Evolutionary conservation across 2,329 filamentous ascomycete genomes (phyloP).

Genomic region (Ceratocystiopsis brevicomis): DNA sequence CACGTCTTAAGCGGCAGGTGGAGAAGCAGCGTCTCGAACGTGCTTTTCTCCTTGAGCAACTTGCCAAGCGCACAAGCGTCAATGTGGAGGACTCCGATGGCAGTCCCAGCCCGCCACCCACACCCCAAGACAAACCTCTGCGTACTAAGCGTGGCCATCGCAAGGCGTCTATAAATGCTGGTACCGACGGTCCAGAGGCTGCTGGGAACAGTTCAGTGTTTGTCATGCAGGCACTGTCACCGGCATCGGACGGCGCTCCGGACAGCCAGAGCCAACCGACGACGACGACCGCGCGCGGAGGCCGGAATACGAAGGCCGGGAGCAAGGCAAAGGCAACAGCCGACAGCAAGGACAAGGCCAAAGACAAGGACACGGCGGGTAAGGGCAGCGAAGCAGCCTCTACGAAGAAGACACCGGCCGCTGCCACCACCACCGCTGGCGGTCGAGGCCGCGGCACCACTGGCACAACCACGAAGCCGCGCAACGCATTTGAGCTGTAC

Average conservation of each 20-base stretch:
- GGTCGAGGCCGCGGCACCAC: too few species aligned
- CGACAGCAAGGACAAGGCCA: slow-evolving; percentile 14
- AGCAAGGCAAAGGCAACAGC: too few species aligned
- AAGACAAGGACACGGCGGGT: neutral
- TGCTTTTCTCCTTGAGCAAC: slow-evolving; percentile 53
- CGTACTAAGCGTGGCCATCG: slow-evolving; percentile 55
- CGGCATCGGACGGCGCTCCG: slow-evolving; percentile 24
- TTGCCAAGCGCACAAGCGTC: slow-evolving; percentile 54
- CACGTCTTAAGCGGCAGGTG: slow-evolving; percentile 64
- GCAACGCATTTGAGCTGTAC: slow-evolving; percentile 35
- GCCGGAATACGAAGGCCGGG: slow-evolving; percentile 14
- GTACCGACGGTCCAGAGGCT: slow-evolving; percentile 17
- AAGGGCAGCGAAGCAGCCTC: slow-evolving; percentile 13
- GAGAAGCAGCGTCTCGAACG: slow-evolving; percentile 83
- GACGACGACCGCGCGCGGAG: slow-evolving; percentile 9
- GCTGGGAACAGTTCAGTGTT: too few species aligned
- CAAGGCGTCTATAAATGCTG: slow-evolving; percentile 32
- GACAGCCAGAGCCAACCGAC: slow-evolving; percentile 16
- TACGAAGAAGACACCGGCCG: slow-evolving; percentile 11
- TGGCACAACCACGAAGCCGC: slow-evolving; percentile 18
- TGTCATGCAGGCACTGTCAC: slow-evolving; percentile 21
- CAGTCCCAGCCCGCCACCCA: slow-evolving; percentile 61
- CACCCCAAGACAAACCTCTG: slow-evolving; percentile 61
- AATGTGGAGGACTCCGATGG: slow-evolving; percentile 64
- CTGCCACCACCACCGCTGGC: slow-evolving; percentile 5